Conservation (phyloP, 2,329 filamentous ascomycete genomes). For the Cordyceps tenuipes region DNA sequence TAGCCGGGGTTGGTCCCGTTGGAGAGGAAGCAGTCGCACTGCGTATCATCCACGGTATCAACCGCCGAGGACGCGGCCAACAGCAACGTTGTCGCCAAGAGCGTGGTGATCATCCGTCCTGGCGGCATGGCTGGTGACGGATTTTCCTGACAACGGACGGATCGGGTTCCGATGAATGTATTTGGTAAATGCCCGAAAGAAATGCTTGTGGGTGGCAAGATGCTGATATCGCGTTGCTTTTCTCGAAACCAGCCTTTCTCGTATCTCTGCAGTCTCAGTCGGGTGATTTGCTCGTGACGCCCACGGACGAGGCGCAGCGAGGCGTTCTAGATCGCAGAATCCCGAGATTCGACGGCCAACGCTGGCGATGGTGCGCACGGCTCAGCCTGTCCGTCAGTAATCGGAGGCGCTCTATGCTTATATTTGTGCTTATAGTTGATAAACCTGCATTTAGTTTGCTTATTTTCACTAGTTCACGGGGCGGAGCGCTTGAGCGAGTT, state of each 20-base stretch:
- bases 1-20: constrained; percentile 35
- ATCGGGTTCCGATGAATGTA: neutral
- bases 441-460: neutral
- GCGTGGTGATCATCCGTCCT: neutral
- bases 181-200: neutral
- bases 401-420: neutral
- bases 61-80: neutral
- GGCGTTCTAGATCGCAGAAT: neutral
- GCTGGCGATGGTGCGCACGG: neutral
- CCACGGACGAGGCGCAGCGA: constrained; percentile 1
- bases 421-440: neutral
- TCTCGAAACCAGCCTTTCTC: no score
- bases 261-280: neutral
- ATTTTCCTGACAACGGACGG: neutral
- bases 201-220: neutral
- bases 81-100: neutral
- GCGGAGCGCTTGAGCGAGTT: neutral
- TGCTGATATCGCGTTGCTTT: neutral
- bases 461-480: neutral
- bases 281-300: neutral
- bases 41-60: constrained; percentile 19
- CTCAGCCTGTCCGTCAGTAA: neutral
- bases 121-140: neutral
- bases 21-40: constrained; percentile 41
- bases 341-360: neutral